Evolutionary conservation across 345 rosid species (phyloP), one percentile per base, ranked within the genome.

Genomic region (Nephelium lappaceum): DNA sequence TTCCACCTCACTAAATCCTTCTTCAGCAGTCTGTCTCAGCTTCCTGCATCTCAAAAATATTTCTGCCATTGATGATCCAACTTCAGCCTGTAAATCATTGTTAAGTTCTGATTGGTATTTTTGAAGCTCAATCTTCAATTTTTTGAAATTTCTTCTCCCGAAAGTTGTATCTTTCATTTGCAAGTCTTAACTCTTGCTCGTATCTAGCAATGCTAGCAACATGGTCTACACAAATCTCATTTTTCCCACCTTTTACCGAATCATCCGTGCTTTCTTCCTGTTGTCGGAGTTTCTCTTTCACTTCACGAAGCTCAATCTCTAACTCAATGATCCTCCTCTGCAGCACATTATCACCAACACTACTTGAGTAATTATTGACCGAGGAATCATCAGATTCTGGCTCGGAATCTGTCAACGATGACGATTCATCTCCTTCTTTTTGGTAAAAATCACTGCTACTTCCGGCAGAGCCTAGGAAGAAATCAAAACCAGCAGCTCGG

Each of bases 321-420:
- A 91, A 82, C 49, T 89, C 94, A 27, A 81, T 27, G n/a, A 92
- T 77, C 84, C 78, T 86, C 78, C 82, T 79, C 24, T 77, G 87
- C 69, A 83, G 39, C 49, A 80, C 87, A 78, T 89, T 93, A 69
- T 85, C 92, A 73, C 81, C 77, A 70, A 86, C 85, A 75, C 82
- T 82, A 81, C 83, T 83, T 1, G 89, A 86, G 81, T 84, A 87
- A 81, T 91, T 91, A 79, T 86, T 86, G 39, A 91, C 88, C 12
- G 97, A 95, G 66, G 93, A 93, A 77, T 87, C 87, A 75, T 89
- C 94, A n/a, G 91, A 91, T 78, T 92, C 96, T 0, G 82, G 45
- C 31, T 92, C 98, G 19, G 93, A 93, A 81, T 95, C 97, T 1
- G 93, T 82, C 68, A 83, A 36, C 23, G 91, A 90, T 74, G 91